phyloP scores from a whole-genome alignment of 2,329 filamentous ascomycete genomes.

The Aureobasidium namibiae region DNA sequence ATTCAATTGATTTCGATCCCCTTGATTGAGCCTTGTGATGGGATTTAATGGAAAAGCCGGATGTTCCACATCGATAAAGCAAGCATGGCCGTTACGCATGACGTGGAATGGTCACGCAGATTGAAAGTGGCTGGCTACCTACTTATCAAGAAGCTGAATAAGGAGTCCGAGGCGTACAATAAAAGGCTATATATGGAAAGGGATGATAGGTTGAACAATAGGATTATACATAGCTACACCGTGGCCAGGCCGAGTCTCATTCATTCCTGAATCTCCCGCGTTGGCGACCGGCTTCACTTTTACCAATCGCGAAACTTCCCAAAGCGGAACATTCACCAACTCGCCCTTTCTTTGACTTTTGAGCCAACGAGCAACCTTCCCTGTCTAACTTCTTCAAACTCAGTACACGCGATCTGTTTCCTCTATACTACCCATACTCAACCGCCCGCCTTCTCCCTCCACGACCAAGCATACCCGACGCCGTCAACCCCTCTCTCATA shows the following conservation, averaged over 20 bases:
- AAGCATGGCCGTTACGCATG: slow-evolving; percentile 5
- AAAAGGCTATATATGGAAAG: not conserved
- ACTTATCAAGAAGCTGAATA: not conserved
- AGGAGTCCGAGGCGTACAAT: not conserved
- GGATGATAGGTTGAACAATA: not conserved
- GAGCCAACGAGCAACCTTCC: not conserved
- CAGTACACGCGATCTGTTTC: not conserved
- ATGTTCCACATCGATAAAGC: not conserved
- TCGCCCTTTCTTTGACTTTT: slow-evolving; percentile 7
- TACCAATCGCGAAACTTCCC: not conserved
- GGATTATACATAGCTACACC: not conserved
- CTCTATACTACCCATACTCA: not conserved
- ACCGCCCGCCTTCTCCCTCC: not conserved
- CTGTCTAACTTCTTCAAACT: not conserved
- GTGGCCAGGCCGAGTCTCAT: not conserved
- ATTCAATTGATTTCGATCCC: not conserved
- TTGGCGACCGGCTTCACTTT: not conserved
- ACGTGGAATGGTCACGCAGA: slow-evolving; percentile 3
- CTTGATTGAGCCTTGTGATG: not conserved
- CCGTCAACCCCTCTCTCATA: slow-evolving; percentile 21
- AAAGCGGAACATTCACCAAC: slow-evolving; percentile 4
- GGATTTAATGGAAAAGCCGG: not conserved
- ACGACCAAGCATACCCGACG: not conserved
- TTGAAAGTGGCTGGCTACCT: not conserved
- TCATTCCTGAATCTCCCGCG: not conserved